phyloP scores from a whole-genome alignment of 371 early-diverging fungal genomes.

The Mortierella sp. region DNA sequence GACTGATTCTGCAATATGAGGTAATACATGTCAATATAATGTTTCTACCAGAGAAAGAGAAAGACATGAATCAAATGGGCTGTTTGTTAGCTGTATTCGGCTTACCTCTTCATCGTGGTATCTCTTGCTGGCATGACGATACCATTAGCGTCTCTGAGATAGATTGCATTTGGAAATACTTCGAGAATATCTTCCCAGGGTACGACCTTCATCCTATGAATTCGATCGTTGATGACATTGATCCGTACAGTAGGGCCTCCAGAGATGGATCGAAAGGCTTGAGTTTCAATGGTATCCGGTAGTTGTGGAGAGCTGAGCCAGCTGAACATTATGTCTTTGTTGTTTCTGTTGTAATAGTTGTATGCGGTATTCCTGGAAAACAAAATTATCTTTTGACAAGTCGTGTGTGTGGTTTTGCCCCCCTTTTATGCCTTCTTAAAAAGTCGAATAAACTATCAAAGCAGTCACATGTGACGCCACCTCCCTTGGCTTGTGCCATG shows the following conservation, averaged over 20 bases:
- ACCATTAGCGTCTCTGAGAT: slow-evolving; percentile 24
- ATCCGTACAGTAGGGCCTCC: slow-evolving; percentile 21
- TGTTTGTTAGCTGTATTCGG: neutral
- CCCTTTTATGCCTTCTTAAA: no score
- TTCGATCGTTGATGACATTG: slow-evolving; percentile 24
- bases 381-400: no score
- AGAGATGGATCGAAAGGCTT: slow-evolving; percentile 28
- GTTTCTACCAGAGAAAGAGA: neutral
- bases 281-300: slow-evolving; percentile 30
- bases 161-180: slow-evolving; percentile 31
- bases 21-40: no score
- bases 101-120: neutral
- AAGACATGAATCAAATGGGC: no score
- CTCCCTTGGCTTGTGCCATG: no score
- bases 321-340: slow-evolving; percentile 6
- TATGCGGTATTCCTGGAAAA: no score
- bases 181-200: slow-evolving; percentile 39
- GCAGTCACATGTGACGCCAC: no score
- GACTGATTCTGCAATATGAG: slow-evolving; percentile 5
- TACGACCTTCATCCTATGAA: slow-evolving; percentile 21
- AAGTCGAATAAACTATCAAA: no score
- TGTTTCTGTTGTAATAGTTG: no score
- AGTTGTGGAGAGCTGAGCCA: slow-evolving; percentile 34
- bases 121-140: slow-evolving; percentile 39
- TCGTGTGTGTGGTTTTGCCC: no score